Base-by-base conservation (phyloP, 2,329 filamentous ascomycete species). In the Samsoniella hepiali region DNA sequence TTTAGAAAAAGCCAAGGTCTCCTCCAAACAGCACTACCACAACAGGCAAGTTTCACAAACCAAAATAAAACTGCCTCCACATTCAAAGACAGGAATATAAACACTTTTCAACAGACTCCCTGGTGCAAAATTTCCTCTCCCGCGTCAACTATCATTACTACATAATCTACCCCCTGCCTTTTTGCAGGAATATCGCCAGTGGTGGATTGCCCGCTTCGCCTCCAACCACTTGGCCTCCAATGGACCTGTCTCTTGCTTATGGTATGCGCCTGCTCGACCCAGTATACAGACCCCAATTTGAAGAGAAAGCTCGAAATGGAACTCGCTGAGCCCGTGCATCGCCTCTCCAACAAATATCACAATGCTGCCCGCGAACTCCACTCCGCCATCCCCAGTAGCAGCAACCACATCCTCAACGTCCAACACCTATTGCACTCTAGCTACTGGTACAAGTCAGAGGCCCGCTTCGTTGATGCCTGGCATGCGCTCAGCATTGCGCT, bases 91-190 rank as follows among this genome's bases (percentile, higher is more conserved):
- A 29, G 0, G 9, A 17, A 42, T 31, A 15, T 32, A 56, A 34
- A 47, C 51, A 15, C 11, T 15, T 4, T 4, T 5, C n/a, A 27
- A 13, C n/a, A 78, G 76, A 77, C 63, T 68, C 67, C 10, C 68
- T 78, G 8, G 71, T 78, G 10, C 72, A 78, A 45, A 75, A 76
- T 66, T 78, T 77, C 59, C 67, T 78, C 15, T 69, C 70, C 56
- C 70, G 72, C 47, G 75, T 74, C 65, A 78, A 78, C 64, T 77
- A 70, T 57, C 75, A 77, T 64, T 75, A 76, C 69, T 77, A 77
- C 63, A 73, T 77, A 55, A 66, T 77, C 38, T 76, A 78, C 60
- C 73, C 76, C 0, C 71, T 0, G 68, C 69, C 5, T 77, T 78
- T 44, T 42, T 76, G 15, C 70, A 73, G 42, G 74, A 77, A 31